phyloP scores from a whole-genome alignment of 805 yeast species.

The Wickerhamiella lipophila region DNA sequence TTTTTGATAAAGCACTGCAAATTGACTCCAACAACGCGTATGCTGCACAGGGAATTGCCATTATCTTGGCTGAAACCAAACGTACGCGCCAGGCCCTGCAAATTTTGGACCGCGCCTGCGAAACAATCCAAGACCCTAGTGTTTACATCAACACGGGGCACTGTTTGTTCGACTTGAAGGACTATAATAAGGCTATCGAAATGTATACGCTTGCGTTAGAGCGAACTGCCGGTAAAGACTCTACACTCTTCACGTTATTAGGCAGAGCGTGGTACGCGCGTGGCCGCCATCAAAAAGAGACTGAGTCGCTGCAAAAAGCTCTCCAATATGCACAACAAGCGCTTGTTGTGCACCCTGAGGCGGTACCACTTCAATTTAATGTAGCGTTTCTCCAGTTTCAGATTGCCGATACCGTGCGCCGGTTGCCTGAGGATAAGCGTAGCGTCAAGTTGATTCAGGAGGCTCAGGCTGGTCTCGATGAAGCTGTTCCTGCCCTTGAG shows the following conservation, averaged over 20 bases:
- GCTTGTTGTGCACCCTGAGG: slow-evolving; percentile 30
- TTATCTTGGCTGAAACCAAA: slow-evolving; percentile 76
- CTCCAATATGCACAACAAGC: slow-evolving; percentile 53
- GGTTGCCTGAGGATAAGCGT: slow-evolving; percentile 47
- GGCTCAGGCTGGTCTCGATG: slow-evolving; percentile 44
- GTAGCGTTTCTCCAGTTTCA: slow-evolving; percentile 75
- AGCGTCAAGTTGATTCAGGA: slow-evolving; percentile 46
- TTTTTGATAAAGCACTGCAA: slow-evolving; percentile 76
- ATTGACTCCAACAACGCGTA: slow-evolving; percentile 76
- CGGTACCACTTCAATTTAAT: slow-evolving; percentile 53
- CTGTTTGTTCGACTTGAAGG: slow-evolving; percentile 68
- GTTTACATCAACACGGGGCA: slow-evolving; percentile 81
- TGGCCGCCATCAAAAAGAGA: slow-evolving; percentile 54
- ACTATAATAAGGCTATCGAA: slow-evolving; percentile 77
- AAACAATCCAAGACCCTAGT: slow-evolving; percentile 72
- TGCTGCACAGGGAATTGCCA: slow-evolving; percentile 97
- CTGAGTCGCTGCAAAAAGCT: slow-evolving; percentile 47
- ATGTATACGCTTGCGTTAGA: slow-evolving; percentile 66
- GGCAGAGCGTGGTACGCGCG: slow-evolving; percentile 84
- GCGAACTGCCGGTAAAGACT: slow-evolving; percentile 47
- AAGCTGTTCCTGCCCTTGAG: slow-evolving; percentile 48
- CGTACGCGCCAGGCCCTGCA: slow-evolving; percentile 60
- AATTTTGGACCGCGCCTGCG: slow-evolving; percentile 77
- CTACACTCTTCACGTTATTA: slow-evolving; percentile 54
- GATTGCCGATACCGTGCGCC: slow-evolving; percentile 68